A percentile compares a stretch with the other conserved stretches of the same genome.
phyloP scores from a whole-genome alignment of 495 filamentous ascomycete genomes.

The Extremus antarcticus region DNA sequence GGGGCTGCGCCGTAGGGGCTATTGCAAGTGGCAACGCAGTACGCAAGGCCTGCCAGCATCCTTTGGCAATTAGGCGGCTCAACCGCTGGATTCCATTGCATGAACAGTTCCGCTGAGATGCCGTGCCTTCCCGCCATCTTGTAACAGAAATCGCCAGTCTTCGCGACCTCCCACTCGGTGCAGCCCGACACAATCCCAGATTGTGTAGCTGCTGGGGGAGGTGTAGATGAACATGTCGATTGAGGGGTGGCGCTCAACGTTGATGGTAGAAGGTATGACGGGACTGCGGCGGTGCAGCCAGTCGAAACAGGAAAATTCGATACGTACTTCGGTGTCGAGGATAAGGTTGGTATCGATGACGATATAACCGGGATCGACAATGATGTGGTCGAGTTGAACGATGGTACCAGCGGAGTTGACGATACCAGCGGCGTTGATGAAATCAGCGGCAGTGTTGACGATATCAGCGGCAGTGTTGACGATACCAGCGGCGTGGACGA shows the following conservation, averaged over 20 bases:
- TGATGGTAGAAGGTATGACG: not conserved
- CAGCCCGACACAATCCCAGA: constrained; percentile 5
- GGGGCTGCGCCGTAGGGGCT: not conserved
- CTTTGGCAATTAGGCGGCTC: not conserved
- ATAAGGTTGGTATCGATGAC: not conserved
- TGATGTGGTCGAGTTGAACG: not conserved
- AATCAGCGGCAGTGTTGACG: not conserved
- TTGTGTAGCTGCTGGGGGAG: constrained; percentile 5
- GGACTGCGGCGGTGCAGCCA: not conserved
- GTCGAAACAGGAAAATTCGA: not conserved
- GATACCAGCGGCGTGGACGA: not conserved
- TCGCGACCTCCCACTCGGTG: constrained; percentile 8
- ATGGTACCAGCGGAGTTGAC: not conserved
- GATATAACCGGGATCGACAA: not conserved
- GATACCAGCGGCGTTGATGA: not conserved
- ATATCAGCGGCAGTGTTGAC: not conserved
- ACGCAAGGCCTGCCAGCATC: not conserved
- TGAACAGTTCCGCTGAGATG: constrained; percentile 2
- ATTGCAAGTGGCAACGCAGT: constrained; percentile 10
- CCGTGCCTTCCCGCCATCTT: not conserved
- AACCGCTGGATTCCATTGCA: constrained; percentile 23
- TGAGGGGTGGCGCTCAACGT: not conserved
- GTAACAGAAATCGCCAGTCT: constrained; percentile 5
- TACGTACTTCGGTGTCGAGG: not conserved
- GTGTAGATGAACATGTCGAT: not conserved